These are phyloP conservation scores for Leccinum pellstonianum DNA, from an alignment of 768 basidiomycete species.

Conservation along the genomic window DNA sequence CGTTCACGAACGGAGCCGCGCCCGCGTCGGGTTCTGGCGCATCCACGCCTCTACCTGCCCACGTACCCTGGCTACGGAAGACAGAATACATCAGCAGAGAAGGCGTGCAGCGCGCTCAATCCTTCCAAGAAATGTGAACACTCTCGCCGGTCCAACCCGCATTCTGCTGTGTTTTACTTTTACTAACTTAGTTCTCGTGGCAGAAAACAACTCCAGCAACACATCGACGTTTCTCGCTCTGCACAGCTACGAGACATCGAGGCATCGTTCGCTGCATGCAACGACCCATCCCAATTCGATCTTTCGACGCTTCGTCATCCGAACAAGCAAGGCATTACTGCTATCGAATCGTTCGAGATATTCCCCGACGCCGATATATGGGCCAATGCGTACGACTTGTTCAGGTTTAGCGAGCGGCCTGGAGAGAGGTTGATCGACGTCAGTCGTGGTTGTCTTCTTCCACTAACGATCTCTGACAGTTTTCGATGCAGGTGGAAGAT, in stretches of 20 bases:
- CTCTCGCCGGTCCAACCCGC: background rate
- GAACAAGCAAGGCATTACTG: slow-evolving; percentile 70
- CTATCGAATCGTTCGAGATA: slow-evolving; percentile 79
- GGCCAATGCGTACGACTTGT: slow-evolving; percentile 87
- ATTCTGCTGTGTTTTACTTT: background rate
- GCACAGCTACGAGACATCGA: slow-evolving; percentile 82
- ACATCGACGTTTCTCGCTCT: slow-evolving; percentile 67
- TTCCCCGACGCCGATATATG: slow-evolving; percentile 84
- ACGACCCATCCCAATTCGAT: slow-evolving; percentile 57
- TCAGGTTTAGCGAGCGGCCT: slow-evolving; percentile 81
- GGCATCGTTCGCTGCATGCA: slow-evolving; percentile 60
- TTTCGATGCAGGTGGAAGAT: slow-evolving; percentile 57
- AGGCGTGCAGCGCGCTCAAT: slow-evolving; percentile 44
- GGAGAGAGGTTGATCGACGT: slow-evolving; percentile 77
- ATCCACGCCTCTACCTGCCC: slow-evolving; percentile 47
- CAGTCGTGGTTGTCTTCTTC: slow-evolving; percentile 21
- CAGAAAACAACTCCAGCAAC: slow-evolving; percentile 47
- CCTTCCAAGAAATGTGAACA: slow-evolving; percentile 56
- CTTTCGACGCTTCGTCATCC: slow-evolving; percentile 67
- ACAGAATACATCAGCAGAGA: slow-evolving; percentile 84
- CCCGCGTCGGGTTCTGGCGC: slow-evolving; percentile 37
- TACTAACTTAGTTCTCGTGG: slow-evolving; percentile 15
- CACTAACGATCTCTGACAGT: background rate
- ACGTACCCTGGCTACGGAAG: slow-evolving; percentile 90
- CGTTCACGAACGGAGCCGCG: slow-evolving; percentile 43